phyloP scores from a whole-genome alignment of 345 rosid species.

The Crucihimalaya himalaica region DNA sequence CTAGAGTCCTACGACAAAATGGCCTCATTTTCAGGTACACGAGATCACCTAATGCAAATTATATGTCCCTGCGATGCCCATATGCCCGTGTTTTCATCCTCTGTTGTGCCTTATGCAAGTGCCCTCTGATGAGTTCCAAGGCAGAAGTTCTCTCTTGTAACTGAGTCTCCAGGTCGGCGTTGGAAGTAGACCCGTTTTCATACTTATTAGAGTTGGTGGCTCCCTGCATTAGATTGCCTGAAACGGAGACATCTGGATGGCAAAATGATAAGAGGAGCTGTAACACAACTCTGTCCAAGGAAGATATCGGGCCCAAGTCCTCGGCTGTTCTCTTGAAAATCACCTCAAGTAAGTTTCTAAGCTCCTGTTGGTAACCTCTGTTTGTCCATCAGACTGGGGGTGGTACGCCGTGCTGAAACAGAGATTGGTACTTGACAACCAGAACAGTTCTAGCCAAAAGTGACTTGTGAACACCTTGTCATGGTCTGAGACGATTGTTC shows the following conservation, averaged over 20 bases:
- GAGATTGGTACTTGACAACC: fast-evolving
- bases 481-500: background rate
- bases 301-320: fast-evolving
- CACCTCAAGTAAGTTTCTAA: background rate
- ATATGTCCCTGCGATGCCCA: too few relatives aligned
- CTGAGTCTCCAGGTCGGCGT: too few relatives aligned
- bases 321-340: background rate
- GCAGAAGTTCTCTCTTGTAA: too few relatives aligned
- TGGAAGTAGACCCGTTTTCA: too few relatives aligned
- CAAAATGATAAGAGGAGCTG: background rate
- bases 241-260: fast-evolving
- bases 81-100: too few relatives aligned
- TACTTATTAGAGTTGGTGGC: too few relatives aligned
- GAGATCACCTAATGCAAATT: background rate
- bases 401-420: background rate
- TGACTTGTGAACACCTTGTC: background rate
- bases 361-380: background rate
- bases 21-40: background rate
- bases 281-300: background rate
- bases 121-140: too few relatives aligned
- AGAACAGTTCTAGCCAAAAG: background rate
- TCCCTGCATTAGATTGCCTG: too few relatives aligned
- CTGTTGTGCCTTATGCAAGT: too few relatives aligned
- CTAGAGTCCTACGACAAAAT: fast-evolving
- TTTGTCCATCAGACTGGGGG: background rate